These are phyloP conservation scores for Poteriospumella lacustris DNA, from an alignment of 108 stramenopile species.

Conservation along the genomic window DNA sequence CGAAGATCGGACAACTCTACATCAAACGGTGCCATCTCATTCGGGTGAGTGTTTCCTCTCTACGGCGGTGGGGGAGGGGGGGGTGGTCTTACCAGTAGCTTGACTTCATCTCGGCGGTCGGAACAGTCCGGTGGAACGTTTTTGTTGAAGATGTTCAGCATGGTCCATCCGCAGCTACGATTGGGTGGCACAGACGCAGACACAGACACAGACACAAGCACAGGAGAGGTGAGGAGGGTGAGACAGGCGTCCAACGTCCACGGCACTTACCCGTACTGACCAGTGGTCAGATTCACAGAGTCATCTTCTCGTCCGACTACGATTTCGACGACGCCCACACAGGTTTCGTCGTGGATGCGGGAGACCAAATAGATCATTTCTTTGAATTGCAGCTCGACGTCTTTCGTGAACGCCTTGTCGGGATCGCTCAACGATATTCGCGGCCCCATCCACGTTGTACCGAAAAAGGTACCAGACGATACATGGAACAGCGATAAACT, in stretches of 20 bases:
- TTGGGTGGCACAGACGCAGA: too few species aligned
- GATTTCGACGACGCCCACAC: slow-evolving; percentile 48
- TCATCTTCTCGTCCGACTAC: slow-evolving; percentile 42
- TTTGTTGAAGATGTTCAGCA: neutral
- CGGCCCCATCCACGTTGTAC: slow-evolving; percentile 22
- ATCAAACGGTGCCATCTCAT: neutral
- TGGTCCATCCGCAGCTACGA: slow-evolving; percentile 27
- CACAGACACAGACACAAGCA: neutral
- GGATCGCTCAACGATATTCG: neutral
- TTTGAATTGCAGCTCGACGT: slow-evolving; percentile 7
- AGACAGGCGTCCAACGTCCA: neutral
- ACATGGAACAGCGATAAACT: slow-evolving; percentile 12
- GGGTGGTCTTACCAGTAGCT: neutral
- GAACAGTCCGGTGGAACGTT: neutral
- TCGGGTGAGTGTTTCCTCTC: too few species aligned
- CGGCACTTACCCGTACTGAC: slow-evolving; percentile 41
- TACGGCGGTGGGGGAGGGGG: neutral
- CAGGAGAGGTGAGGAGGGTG: neutral
- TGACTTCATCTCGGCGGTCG: neutral
- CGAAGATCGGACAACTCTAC: slow-evolving; percentile 22
- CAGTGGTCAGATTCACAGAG: slow-evolving; percentile 28
- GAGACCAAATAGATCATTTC: slow-evolving; percentile 24
- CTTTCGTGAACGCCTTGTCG: neutral
- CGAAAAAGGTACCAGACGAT: neutral
- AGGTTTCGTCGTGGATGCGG: slow-evolving; percentile 39